Evolutionary conservation across 83 land plant genomes (phyloP).

Genomic region (Picea abies): DNA sequence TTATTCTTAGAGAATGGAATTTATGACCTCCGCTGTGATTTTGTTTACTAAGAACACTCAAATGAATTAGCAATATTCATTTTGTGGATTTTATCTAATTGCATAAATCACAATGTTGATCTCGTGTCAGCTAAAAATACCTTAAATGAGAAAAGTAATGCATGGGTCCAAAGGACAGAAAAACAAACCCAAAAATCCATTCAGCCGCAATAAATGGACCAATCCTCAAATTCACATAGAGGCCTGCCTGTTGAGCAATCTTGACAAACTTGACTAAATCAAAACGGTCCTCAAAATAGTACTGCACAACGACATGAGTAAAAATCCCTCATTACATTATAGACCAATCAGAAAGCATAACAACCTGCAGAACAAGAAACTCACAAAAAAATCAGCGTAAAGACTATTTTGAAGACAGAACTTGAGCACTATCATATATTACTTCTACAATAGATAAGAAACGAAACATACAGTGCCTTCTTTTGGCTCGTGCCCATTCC

Average conservation of each 20-base stretch:
- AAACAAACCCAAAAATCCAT: slow-evolving; percentile 61
- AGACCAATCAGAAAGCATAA: slow-evolving; percentile 1
- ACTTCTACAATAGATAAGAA: not conserved
- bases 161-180: not conserved
- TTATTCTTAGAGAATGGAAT: not conserved
- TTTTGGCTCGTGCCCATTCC: slow-evolving; percentile 91
- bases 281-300: slow-evolving; percentile 60
- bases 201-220: slow-evolving; percentile 83
- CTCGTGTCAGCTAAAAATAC: not conserved
- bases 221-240: slow-evolving; percentile 68
- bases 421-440: not conserved
- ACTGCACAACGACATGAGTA: slow-evolving; percentile 26
- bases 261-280: slow-evolving; percentile 69
- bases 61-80: not conserved
- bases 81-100: not conserved
- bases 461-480: slow-evolving; percentile 62
- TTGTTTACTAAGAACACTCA: not conserved
- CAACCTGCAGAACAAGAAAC: not conserved
- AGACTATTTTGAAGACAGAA: not conserved
- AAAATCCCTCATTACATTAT: not conserved
- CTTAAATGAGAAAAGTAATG: not conserved
- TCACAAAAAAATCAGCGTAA: slow-evolving; percentile 1
- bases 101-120: not conserved
- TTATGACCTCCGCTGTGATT: not conserved
- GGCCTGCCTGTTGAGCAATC: slow-evolving; percentile 54